Base-by-base conservation (phyloP, 1,284 basidiomycete species). In the Puccinia sorghi region DNA sequence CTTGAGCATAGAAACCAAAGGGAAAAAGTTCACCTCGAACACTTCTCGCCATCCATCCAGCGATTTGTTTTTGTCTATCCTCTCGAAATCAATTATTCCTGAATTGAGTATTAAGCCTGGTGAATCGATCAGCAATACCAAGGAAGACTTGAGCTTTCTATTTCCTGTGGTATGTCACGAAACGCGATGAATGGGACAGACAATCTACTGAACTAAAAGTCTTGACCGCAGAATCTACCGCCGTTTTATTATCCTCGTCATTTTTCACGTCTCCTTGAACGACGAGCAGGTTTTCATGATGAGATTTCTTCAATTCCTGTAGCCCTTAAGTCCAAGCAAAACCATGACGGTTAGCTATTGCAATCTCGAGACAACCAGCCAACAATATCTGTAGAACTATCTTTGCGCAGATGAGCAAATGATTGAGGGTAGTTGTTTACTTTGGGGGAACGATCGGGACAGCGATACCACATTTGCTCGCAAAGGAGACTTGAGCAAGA, bases 21-120 rank as follows among this genome's bases (percentile, higher is more conserved):
- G 48, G 52, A 78, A 78, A 57, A 78, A 78, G 57, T 78, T 78
- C 3, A 71, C 56, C 7, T 78, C 66, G 57, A 78, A 78, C 1
- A 78, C 64, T 11, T 66, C 48, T 52, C 59, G 56, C 52, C 52
- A 70, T 12, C 15, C 13, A 12, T 78, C 75, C 5, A 78, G 37
- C 22, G 50, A 27, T n/a, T 27, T 32, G 54, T 41, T 70, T 22
- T 59, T 41, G 6, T 54, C 52, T 15, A 78, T 59, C 67, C 54
- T 56, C 46, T 66, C 75, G 9, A 78, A 50, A 50, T 71, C 20
- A 43, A 71, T 61, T 17, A 63, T 50, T 20, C 75, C 75, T n/a
- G 75, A 52, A 52, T 71, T 78, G 8, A 78, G 37, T 17, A 78
- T 71, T 15, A 78, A 63, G 37, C 64, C 69, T 67, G 61, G 41